Evolutionary conservation across 2,329 filamentous ascomycete species (phyloP).

Genomic region (Botrytis cinerea): DNA sequence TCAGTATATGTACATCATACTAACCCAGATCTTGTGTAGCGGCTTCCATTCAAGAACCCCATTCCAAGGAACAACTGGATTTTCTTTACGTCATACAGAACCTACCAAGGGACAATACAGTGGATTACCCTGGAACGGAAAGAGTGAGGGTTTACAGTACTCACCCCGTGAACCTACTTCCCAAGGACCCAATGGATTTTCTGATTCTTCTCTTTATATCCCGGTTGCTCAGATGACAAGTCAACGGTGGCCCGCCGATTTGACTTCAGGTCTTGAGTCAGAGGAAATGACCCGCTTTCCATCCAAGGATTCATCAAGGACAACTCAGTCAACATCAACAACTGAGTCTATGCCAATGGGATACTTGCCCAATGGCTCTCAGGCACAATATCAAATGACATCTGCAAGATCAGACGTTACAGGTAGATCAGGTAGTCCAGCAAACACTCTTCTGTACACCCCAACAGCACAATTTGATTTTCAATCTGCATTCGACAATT

Average conservation of each 20-base stretch:
- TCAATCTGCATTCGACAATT: conserved; percentile 36
- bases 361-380: conserved; percentile 36
- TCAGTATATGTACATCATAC: conserved; percentile 40
- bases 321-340: conserved; percentile 33
- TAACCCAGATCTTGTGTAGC: conserved; percentile 41
- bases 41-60: conserved; percentile 34
- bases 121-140: conserved; percentile 38
- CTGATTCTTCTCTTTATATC: conserved; percentile 36
- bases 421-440: conserved; percentile 40
- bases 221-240: conserved; percentile 33
- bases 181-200: conserved; percentile 38
- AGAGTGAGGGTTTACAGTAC: conserved; percentile 42
- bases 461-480: conserved; percentile 39
- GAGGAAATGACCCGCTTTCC: conserved; percentile 38
- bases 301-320: conserved; percentile 39
- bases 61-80: conserved; percentile 36
- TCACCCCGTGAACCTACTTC: conserved; percentile 36
- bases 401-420: conserved; percentile 40
- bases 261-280: conserved; percentile 34
- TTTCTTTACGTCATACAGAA: conserved; percentile 43
- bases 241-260: conserved; percentile 36
- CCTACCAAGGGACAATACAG: conserved; percentile 40
- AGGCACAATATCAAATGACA: conserved; percentile 40
- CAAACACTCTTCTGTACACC: conserved; percentile 37
- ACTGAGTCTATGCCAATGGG: conserved; percentile 36